Conservation (phyloP, 164 flowering plant species). For the Magnolia officinalis region DNA sequence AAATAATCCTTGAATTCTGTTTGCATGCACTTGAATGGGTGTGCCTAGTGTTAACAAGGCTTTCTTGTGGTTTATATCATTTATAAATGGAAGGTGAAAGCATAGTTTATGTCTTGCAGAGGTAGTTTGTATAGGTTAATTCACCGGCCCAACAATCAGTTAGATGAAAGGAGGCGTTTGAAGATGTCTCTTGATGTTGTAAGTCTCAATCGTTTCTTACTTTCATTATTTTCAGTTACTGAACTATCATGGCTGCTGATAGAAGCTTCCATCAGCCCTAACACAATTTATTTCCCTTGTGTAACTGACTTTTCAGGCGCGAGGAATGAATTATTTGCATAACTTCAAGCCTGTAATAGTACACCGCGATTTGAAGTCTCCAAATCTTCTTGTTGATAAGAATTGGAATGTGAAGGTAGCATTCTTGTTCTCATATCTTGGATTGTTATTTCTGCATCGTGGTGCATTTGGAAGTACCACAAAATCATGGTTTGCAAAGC, state of each 20-base stretch:
- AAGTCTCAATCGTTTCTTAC: constrained; percentile 23
- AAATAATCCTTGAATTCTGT: background rate
- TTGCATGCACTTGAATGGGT: background rate
- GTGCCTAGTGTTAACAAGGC: background rate
- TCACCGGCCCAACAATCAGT: constrained; percentile 82
- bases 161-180: constrained; percentile 79
- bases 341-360: constrained; percentile 78
- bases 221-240: constrained; percentile 2
- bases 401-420: constrained; percentile 96
- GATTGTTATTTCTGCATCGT: background rate
- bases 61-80: background rate
- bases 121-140: constrained; percentile 90
- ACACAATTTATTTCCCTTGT: constrained; percentile 8
- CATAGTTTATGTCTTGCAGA: constrained; percentile 41
- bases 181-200: constrained; percentile 94
- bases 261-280: background rate
- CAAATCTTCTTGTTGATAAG: constrained; percentile 95
- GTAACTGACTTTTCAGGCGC: constrained; percentile 54
- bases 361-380: constrained; percentile 95
- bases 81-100: constrained; percentile 19
- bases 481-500: too few relatives aligned
- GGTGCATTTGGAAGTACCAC: too few relatives aligned
- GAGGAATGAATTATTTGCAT: constrained; percentile 97
- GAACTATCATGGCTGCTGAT: background rate
- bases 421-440: constrained; percentile 1